These are phyloP conservation scores for Paulownia fortunei DNA, from an alignment of 257 asterid species.

Conservation along the genomic window DNA sequence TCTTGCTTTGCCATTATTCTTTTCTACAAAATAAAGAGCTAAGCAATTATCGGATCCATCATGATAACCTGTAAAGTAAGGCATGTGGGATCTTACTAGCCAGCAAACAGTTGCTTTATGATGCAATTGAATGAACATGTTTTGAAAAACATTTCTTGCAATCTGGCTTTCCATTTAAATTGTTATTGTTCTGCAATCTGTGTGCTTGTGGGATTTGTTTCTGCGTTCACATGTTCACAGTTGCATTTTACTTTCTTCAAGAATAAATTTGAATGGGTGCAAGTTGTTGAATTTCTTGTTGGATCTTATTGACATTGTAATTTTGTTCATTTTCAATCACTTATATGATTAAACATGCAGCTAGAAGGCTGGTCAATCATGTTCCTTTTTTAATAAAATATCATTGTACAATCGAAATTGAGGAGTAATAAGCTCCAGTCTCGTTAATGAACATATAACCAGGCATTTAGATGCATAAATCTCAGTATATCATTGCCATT, in stretches of 20 bases:
- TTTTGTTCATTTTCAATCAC: neutral
- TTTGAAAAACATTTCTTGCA: neutral
- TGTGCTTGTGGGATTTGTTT: neutral
- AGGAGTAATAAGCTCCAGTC: slow-evolving; percentile 8
- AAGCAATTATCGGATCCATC: neutral
- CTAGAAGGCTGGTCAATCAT: slow-evolving; percentile 18
- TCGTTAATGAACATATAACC: neutral
- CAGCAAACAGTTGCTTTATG: slow-evolving; percentile 10
- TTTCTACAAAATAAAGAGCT: neutral
- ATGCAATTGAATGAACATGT: slow-evolving; percentile 6
- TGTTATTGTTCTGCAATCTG: neutral
- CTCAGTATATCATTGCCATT: slow-evolving; percentile 22
- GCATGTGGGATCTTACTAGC: slow-evolving; percentile 6
- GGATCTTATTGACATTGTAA: neutral
- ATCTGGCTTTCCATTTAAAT: neutral
- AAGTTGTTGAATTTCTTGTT: neutral
- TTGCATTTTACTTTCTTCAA: neutral
- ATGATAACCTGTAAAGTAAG: neutral
- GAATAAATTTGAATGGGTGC: neutral
- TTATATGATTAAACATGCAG: neutral
- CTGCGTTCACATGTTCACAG: neutral
- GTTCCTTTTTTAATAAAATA: neutral
- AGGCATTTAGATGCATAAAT: slow-evolving; percentile 17
- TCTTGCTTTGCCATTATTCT: slow-evolving; percentile 20
- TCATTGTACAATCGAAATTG: slow-evolving; percentile 9